phyloP scores from a whole-genome alignment of 2,329 filamentous ascomycete species.

The Chaetomiaceae sp. region DNA sequence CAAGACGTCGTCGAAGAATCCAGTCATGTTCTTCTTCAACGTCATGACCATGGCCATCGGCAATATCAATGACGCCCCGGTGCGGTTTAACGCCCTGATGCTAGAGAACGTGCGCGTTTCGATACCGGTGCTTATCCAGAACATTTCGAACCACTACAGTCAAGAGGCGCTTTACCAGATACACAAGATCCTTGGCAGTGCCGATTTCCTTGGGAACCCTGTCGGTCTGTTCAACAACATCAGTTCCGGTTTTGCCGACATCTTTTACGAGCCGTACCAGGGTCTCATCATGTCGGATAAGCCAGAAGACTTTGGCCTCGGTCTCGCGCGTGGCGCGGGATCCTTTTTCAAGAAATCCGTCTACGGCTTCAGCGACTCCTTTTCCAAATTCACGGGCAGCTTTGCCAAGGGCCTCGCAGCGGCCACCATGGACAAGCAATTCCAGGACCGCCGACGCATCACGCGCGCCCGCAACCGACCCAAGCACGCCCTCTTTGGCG shows the following conservation, averaged over 20 bases:
- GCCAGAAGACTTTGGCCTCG: constrained; percentile 89
- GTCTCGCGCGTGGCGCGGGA: constrained; percentile 92
- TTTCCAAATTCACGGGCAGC: constrained; percentile 95
- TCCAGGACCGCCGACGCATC: constrained; percentile 93
- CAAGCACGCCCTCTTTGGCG: constrained; percentile 94
- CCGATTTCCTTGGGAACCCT: constrained; percentile 95
- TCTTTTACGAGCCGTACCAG: constrained; percentile 99
- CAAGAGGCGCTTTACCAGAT: constrained; percentile 95
- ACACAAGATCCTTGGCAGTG: constrained; percentile 94
- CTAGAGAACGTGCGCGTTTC: constrained; percentile 94
- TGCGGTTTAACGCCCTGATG: constrained; percentile 88
- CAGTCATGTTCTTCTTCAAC: constrained; percentile 98
- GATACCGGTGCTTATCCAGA: constrained; percentile 74
- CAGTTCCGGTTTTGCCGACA: constrained; percentile 92
- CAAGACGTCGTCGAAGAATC: constrained; percentile 83
- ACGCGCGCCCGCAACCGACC: constrained; percentile 87
- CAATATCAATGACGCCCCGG: constrained; percentile 96
- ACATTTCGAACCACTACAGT: constrained; percentile 90
- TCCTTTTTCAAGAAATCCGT: constrained; percentile 99
- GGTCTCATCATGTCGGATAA: constrained; percentile 90
- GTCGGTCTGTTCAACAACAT: constrained; percentile 98
- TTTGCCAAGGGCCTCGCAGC: constrained; percentile 95
- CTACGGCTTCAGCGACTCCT: constrained; percentile 93
- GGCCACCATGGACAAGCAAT: constrained; percentile 95
- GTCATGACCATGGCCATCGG: constrained; percentile 99